phyloP scores from a whole-genome alignment of 305 asterid genomes.

The Withania somnifera region DNA sequence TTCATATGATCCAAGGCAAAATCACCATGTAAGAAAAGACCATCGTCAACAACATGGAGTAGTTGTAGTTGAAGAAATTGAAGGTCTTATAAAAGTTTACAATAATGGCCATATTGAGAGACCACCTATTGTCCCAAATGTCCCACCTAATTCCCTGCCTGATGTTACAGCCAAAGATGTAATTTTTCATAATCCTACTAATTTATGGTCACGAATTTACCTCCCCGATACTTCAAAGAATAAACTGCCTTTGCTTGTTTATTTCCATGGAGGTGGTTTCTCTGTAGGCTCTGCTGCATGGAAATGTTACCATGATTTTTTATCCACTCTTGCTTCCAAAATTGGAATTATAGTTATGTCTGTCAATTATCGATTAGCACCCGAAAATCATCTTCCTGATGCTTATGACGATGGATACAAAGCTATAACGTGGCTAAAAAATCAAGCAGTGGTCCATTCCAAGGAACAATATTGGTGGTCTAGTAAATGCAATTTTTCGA shows the following conservation, averaged over 20 bases:
- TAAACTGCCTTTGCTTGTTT: slow-evolving; percentile 42
- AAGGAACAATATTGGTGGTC: slow-evolving; percentile 22
- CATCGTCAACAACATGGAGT: neutral
- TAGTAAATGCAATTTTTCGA: slow-evolving; percentile 26
- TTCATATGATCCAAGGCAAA: slow-evolving; percentile 2
- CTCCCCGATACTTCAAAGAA: slow-evolving; percentile 1
- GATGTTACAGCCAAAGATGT: neutral
- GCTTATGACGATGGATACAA: slow-evolving; percentile 43
- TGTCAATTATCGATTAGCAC: slow-evolving; percentile 77
- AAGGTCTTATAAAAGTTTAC: slow-evolving; percentile 3
- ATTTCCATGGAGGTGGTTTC: slow-evolving; percentile 78
- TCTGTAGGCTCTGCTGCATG: slow-evolving; percentile 66
- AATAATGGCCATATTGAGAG: slow-evolving; percentile 5
- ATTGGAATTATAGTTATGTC: slow-evolving; percentile 46
- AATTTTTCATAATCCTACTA: neutral
- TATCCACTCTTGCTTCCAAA: slow-evolving; percentile 52
- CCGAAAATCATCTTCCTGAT: slow-evolving; percentile 80
- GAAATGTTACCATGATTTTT: slow-evolving; percentile 63
- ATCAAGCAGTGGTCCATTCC: slow-evolving; percentile 21
- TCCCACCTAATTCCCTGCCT: neutral
- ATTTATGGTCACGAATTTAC: slow-evolving; percentile 3
- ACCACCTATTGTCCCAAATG: neutral
- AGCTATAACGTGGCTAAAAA: slow-evolving; percentile 54
- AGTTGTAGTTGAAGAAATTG: neutral
- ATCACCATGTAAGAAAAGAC: neutral